Percentiles rank a stretch among this genome's conserved stretches.
phyloP scores from a whole-genome alignment of 1,284 basidiomycete species.

The Ceratorhiza oryzae-sativae region DNA sequence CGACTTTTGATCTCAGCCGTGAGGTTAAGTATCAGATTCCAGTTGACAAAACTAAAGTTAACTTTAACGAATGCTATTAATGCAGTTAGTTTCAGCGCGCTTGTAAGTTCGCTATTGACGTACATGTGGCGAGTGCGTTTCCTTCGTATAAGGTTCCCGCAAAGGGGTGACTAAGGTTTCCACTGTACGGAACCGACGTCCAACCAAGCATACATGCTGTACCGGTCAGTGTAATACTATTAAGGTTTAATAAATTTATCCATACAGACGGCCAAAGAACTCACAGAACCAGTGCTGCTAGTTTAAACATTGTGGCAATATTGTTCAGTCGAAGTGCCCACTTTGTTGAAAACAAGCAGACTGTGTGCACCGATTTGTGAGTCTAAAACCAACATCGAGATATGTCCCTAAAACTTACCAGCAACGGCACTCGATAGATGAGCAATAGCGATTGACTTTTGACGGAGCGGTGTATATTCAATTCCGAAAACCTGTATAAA shows the following conservation, averaged over 20 bases:
- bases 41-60: constrained; percentile 63
- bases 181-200: constrained; percentile 55
- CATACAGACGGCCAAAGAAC: not conserved
- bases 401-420: constrained; percentile 40
- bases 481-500: constrained; percentile 45
- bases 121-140: constrained; percentile 51
- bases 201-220: constrained; percentile 61
- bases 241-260: not conserved
- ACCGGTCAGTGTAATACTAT: constrained; percentile 48
- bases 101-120: not conserved
- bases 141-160: constrained; percentile 58
- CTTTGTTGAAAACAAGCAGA: constrained; percentile 48
- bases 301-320: constrained; percentile 47
- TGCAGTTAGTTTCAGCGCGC: constrained; percentile 52
- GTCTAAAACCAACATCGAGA: not conserved
- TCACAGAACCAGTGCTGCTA: constrained; percentile 45
- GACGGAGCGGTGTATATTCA: constrained; percentile 44
- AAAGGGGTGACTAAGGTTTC: constrained; percentile 61
- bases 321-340: constrained; percentile 49
- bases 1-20: constrained; percentile 59
- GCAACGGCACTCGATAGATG: constrained; percentile 46
- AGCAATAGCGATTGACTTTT: constrained; percentile 46
- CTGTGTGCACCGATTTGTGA: not conserved
- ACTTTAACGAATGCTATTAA: constrained; percentile 67
- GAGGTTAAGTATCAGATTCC: constrained; percentile 62